phyloP scores from a whole-genome alignment of 2,329 filamentous ascomycete species.

The Tothia fuscella region DNA sequence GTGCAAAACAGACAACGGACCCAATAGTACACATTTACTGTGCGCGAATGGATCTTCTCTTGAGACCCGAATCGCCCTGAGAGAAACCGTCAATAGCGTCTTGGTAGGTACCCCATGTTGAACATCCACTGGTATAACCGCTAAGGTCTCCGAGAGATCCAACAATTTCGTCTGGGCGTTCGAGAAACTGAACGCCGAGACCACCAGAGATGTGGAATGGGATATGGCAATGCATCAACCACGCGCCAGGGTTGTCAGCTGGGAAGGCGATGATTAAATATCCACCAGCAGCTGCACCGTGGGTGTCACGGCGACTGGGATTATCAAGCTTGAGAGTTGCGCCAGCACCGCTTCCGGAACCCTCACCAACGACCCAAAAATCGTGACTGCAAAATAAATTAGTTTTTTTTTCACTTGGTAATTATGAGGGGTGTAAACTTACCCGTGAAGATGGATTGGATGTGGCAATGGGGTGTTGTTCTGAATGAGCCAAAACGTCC shows the following conservation, averaged over 20 bases:
- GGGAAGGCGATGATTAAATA: conserved; percentile 40
- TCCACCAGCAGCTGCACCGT: conserved; percentile 19
- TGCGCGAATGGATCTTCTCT: conserved; percentile 2
- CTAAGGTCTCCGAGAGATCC: conserved; percentile 14
- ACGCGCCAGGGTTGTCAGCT: conserved; percentile 39
- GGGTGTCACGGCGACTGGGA: conserved; percentile 23
- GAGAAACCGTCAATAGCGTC: background rate
- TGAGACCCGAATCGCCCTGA: conserved; percentile 9
- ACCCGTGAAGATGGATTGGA: conserved; percentile 12
- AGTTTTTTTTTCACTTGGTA: too few relatives aligned
- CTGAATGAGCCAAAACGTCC: conserved; percentile 11
- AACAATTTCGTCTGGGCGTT: conserved; percentile 9
- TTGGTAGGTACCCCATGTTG: conserved; percentile 16
- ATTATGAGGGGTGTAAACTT: too few relatives aligned
- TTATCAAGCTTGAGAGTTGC: conserved; percentile 18
- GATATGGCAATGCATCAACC: conserved; percentile 17
- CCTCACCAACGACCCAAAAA: conserved; percentile 9
- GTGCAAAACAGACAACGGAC: background rate
- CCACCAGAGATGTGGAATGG: conserved; percentile 13
- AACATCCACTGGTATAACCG: conserved; percentile 19
- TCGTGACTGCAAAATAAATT: too few relatives aligned
- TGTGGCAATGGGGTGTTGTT: conserved; percentile 10
- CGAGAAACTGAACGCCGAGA: conserved; percentile 13
- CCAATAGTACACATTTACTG: conserved; percentile 3
- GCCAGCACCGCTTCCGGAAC: conserved; percentile 7